A percentile compares a stretch with the other conserved stretches of the same genome.
These are phyloP conservation scores for Cutaneotrichosporon curvatum DNA, from an alignment of 1,284 basidiomycete genomes.

Conservation along the genomic window DNA sequence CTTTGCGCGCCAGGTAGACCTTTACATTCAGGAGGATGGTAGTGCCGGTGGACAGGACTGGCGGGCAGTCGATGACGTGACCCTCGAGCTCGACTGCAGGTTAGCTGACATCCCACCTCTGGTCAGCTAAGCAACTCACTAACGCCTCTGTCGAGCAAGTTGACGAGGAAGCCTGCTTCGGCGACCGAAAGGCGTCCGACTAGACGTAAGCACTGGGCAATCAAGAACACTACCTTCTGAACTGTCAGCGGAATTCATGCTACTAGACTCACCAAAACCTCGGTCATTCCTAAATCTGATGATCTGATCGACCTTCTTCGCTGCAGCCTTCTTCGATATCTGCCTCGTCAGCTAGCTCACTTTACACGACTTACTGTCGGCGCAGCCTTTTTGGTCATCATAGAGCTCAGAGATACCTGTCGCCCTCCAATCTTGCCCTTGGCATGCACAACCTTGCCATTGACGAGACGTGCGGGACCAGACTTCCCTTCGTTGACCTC, in stretches of 20 bases:
- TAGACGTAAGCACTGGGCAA: conserved; percentile 4
- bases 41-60: conserved; percentile 33
- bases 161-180: conserved; percentile 41
- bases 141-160: conserved; percentile 41
- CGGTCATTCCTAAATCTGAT: conserved; percentile 43
- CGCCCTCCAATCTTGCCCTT: conserved; percentile 30
- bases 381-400: conserved; percentile 36
- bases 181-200: conserved; percentile 42
- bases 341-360: neutral
- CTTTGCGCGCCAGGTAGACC: conserved; percentile 39
- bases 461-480: conserved; percentile 36
- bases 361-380: conserved; percentile 21
- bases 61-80: conserved; percentile 43
- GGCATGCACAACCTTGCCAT: conserved; percentile 38
- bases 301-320: conserved; percentile 41
- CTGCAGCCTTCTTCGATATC: conserved; percentile 25
- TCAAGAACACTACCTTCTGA: conserved; percentile 3
- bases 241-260: neutral
- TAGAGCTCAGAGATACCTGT: conserved; percentile 38
- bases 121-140: conserved; percentile 28
- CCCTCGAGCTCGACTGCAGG: conserved; percentile 35
- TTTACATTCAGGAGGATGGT: conserved; percentile 44
- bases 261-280: conserved; percentile 34
- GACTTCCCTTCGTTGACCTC: conserved; percentile 18
- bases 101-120: neutral